Evolutionary conservation across 2,329 filamentous ascomycete genomes (phyloP).

Genomic region (Dryadomyces quercus-mongolicae): DNA sequence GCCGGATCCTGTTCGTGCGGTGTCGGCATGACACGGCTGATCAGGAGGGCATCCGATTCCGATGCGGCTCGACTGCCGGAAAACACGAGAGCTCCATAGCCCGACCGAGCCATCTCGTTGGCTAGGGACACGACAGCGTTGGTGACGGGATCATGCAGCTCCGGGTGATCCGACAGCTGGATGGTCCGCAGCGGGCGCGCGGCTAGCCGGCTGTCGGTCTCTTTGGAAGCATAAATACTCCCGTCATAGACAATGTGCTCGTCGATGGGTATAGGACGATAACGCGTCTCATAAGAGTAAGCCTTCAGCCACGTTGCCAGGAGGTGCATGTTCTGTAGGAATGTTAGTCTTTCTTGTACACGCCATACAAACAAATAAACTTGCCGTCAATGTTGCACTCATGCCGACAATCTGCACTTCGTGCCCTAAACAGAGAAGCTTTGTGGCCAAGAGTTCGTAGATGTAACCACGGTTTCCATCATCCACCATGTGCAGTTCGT

Average conservation of each 20-base stretch:
- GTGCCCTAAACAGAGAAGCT: constrained; percentile 56
- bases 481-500: constrained; percentile 74
- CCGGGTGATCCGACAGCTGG: constrained; percentile 42
- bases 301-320: constrained; percentile 59
- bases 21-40: constrained; percentile 52
- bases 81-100: constrained; percentile 63
- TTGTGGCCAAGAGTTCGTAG: constrained; percentile 62
- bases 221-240: constrained; percentile 47
- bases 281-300: constrained; percentile 60
- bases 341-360: neutral
- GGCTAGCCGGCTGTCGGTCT: neutral
- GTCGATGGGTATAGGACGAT: constrained; percentile 62
- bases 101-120: constrained; percentile 53
- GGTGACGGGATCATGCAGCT: constrained; percentile 50
- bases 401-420: constrained; percentile 62
- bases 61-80: constrained; percentile 56
- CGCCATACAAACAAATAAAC: constrained; percentile 14
- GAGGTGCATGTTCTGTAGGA: constrained; percentile 47
- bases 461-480: constrained; percentile 66
- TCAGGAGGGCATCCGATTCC: constrained; percentile 55
- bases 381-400: constrained; percentile 65
- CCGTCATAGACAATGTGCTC: constrained; percentile 65
- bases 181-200: constrained; percentile 35
- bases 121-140: constrained; percentile 62
- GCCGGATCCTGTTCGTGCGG: constrained; percentile 30